Base-by-base conservation (phyloP, 306 rosid genomes). In the Citrullus colocynthis region DNA sequence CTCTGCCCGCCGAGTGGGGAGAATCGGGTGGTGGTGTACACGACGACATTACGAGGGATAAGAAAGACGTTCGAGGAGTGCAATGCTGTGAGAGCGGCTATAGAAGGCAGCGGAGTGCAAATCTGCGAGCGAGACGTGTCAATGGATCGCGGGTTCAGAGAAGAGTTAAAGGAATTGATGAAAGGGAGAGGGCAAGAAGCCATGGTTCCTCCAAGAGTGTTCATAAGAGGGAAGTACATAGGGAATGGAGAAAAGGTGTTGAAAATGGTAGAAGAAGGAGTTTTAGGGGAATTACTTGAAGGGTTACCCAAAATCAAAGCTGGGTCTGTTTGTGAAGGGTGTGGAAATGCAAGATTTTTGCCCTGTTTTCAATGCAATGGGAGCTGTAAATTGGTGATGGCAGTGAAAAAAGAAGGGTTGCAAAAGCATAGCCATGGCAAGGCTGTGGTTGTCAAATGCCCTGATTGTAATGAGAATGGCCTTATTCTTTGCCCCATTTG, bases 111-210 rank as follows among this genome's bases (percentile, higher is more conserved):
- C 8, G 97, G 97, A 0, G 83, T 90, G 18, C 39, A 78, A 57
- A 74, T 93, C 78, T 85, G 88, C 81, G 98, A 93, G 88, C 87
- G 97, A 1, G 98, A 93, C 65, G 91, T 93, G 42, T 93, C 97
- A 0, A 93, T 93, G 98, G 91, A 93, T 60, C 82, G 89, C 0
- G 94, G 96, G 2, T 91, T 93, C 45, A 81, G 79, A 17, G 94
- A 91, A 57, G 96, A 93, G 79, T 51, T 94, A 3, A 81, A 79
- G 56, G 86, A 78, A 0, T 69, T 91, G 71, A 32, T 89, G 80
- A 83, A 75, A 54, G 92, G 84, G 83, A 85, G 83, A 48, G 89
- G 56, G 41, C 80, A 14, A 64, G 88, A 80, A 14, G 80, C 57
- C 1, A 56, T 79, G 77, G 82, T 90, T 49, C 96, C 94, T 5